phyloP scores from a whole-genome alignment of 73 alveolate species.

The Urostyla sp. region DNA sequence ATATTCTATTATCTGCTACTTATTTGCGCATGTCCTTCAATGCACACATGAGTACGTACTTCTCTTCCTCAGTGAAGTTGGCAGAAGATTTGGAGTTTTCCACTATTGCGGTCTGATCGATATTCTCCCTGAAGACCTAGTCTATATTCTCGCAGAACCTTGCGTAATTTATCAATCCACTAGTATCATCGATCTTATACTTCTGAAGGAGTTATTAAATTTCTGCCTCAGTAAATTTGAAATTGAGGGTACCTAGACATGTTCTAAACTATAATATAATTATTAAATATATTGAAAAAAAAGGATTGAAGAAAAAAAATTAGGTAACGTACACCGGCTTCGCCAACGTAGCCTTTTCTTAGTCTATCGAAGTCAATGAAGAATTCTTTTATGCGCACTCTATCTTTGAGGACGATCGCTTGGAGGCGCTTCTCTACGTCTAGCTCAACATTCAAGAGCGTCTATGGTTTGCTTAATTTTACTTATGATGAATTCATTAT shows the following conservation, averaged over 20 bases:
- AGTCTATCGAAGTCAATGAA: conserved; percentile 92
- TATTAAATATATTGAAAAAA: no score
- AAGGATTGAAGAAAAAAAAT: neutral
- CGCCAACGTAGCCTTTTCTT: conserved; percentile 93
- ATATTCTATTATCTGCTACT: conserved; percentile 77
- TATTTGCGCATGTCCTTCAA: conserved; percentile 62
- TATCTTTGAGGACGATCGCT: conserved; percentile 79
- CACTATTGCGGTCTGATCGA: conserved; percentile 54
- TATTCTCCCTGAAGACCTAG: conserved; percentile 63
- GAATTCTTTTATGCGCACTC: conserved; percentile 88
- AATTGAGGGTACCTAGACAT: conserved; percentile 75
- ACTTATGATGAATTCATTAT: neutral
- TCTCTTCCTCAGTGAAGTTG: conserved; percentile 69
- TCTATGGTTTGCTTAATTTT: neutral
- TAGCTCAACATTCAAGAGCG: conserved; percentile 53
- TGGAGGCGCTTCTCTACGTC: conserved; percentile 72
- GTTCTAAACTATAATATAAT: conserved; percentile 67
- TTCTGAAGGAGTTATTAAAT: conserved; percentile 67
- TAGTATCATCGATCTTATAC: conserved; percentile 58
- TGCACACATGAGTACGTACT: conserved; percentile 58
- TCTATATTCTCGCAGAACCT: conserved; percentile 77
- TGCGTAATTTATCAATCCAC: conserved; percentile 75
- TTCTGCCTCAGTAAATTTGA: conserved; percentile 73
- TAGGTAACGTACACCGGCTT: conserved; percentile 74
- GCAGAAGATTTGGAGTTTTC: conserved; percentile 69